A percentile compares a stretch with the other conserved stretches of the same genome.
These are phyloP conservation scores for Orbilia javanica DNA, from an alignment of 2,329 filamentous ascomycete species.

Conservation along the genomic window DNA sequence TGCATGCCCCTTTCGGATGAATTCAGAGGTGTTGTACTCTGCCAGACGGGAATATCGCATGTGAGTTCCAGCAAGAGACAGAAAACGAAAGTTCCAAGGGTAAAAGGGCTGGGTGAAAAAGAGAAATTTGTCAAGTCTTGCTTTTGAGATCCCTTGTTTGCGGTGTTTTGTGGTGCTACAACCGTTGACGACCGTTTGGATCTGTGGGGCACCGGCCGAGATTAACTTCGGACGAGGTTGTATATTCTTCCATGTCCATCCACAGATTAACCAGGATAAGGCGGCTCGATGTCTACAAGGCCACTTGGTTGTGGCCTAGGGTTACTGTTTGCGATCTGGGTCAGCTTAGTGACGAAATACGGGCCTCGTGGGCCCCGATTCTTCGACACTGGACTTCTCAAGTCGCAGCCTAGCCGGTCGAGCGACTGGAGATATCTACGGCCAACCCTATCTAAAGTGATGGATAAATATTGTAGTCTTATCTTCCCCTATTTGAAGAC, in stretches of 20 bases:
- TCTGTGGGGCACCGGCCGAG: conserved; percentile 19
- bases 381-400: background rate
- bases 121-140: conserved; percentile 17
- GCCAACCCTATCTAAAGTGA: background rate
- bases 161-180: conserved; percentile 20
- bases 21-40: conserved; percentile 12
- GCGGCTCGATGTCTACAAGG: background rate
- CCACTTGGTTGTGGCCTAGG: background rate
- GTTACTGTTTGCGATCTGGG: conserved; percentile 9
- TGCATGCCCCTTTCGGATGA: conserved; percentile 21
- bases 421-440: background rate
- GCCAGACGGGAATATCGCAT: conserved; percentile 22
- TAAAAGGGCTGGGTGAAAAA: background rate
- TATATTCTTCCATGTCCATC: conserved; percentile 3
- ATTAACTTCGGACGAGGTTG: conserved; percentile 17
- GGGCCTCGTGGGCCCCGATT: background rate
- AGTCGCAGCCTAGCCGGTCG: background rate
- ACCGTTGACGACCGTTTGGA: conserved; percentile 15
- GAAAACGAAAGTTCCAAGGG: background rate
- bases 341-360: background rate
- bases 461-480: background rate
- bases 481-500: background rate
- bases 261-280: background rate
- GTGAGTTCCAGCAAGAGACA: background rate
- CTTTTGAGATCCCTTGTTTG: conserved; percentile 5